These are phyloP conservation scores for Helicostylum pulchrum DNA, from an alignment of 192 early-diverging fungal species.

Conservation along the genomic window DNA sequence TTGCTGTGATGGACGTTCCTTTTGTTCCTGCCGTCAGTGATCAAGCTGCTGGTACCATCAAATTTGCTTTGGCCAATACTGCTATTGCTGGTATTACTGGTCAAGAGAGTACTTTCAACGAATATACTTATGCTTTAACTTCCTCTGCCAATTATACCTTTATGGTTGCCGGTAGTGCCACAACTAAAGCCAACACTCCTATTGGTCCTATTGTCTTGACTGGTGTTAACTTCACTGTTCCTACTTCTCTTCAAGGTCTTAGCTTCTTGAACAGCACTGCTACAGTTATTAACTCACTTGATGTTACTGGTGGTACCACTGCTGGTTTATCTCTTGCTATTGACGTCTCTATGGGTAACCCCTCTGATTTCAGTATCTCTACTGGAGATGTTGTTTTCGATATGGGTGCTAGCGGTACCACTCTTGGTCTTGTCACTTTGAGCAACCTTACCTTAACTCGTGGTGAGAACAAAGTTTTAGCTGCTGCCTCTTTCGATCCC, in stretches of 20 bases:
- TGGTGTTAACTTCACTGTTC: conserved; percentile 54
- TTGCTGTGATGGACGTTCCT: conserved; percentile 28
- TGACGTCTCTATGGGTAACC: conserved; percentile 42
- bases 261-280: conserved; percentile 52
- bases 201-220: conserved; percentile 50
- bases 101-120: conserved; percentile 47
- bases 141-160: conserved; percentile 39
- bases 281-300: conserved; percentile 49
- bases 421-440: conserved; percentile 48
- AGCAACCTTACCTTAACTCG: conserved; percentile 42
- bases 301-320: conserved; percentile 51
- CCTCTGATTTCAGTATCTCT: conserved; percentile 43
- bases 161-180: conserved; percentile 45
- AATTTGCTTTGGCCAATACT: conserved; percentile 45
- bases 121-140: conserved; percentile 50
- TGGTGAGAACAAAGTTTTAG: conserved; percentile 41
- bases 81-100: conserved; percentile 45
- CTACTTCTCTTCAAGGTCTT: conserved; percentile 49
- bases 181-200: conserved; percentile 49
- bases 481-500: conserved; percentile 47
- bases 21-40: conserved; percentile 37
- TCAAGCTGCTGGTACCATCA: conserved; percentile 39
- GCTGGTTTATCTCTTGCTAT: conserved; percentile 40
- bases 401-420: conserved; percentile 40
- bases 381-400: conserved; percentile 49